Evolutionary conservation across 2,329 filamentous ascomycete species (phyloP), one percentile per base, ranked within the genome.

Genomic region (Penicillium sp.): DNA sequence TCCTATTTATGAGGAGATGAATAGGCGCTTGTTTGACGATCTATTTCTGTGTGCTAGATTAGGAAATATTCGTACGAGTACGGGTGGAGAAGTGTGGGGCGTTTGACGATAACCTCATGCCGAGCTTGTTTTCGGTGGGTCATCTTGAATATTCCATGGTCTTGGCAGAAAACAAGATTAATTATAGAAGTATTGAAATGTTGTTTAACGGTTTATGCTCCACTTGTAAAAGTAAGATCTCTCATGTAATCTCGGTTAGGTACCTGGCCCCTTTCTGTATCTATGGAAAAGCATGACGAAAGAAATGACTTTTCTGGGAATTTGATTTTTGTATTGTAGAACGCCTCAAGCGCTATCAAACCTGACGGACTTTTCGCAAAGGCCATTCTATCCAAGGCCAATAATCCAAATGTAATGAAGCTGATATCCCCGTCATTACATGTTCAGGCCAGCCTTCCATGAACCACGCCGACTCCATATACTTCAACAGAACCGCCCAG

Each of bases 391-490:
- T 66, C 68, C 65, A 70, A 8, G 35, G 31, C 4, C 60, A 55
- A 52, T 64, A 67, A 2, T 62, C 63, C 1, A 7, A 19, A 0
- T 43, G 31, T 16, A 74, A 45, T 26, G 50, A 71, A 3, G 22
- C 42, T 4, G 52, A 56, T 47, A 73, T 62, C 0, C 72, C 72
- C 8, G n/a, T 26, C 1, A 74, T 39, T 7, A 75, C 68, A 70
- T 74, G 72, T 21, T 51, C 49, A 39, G 68, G 65, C 72, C 72
- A 74, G 2, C 66, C 70, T 11, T 54, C 37, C 66, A 74, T 74
- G 42, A 74, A 67, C 72, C 72, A 75, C 0, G 57, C 55, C 0
- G 61, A 58, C 10, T 64, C 52, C 71, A 74, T 72, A 49, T 67
- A 70, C 39, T 60, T 64, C 22, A 75, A 46, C 5, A 74, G 37